Conservation (phyloP, 225 moss, liverwort and hornwort genomes). For the Asterella californica region DNA sequence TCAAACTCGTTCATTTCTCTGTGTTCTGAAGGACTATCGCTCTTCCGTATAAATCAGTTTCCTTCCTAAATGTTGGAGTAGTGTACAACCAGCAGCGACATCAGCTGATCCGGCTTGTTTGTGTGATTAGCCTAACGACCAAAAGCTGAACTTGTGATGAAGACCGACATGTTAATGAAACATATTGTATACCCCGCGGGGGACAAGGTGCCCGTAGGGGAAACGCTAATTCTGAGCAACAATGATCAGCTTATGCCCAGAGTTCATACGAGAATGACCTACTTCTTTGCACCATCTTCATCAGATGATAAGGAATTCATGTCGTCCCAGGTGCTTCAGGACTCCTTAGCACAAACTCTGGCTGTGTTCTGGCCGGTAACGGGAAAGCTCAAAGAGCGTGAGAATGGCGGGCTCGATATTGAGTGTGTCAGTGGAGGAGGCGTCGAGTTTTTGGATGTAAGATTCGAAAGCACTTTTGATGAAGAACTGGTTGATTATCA, state of each 20-base stretch:
- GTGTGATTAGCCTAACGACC: too few species aligned
- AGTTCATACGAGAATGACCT: slow-evolving; percentile 26
- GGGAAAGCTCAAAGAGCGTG: slow-evolving; percentile 27
- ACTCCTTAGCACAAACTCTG: slow-evolving; percentile 30
- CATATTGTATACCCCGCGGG: slow-evolving; percentile 20
- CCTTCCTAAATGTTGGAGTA: not conserved
- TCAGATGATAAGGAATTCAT: slow-evolving; percentile 20
- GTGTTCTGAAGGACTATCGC: not conserved
- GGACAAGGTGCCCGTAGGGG: not conserved
- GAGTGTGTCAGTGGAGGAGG: slow-evolving; percentile 25
- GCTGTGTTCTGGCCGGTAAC: slow-evolving; percentile 30
- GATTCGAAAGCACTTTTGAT: slow-evolving; percentile 18
- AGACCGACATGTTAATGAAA: slow-evolving; percentile 11
- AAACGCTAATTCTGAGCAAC: slow-evolving; percentile 25
- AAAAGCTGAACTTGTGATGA: not conserved
- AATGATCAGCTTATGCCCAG: slow-evolving; percentile 49
- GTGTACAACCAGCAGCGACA: too few species aligned
- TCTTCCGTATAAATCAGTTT: too few species aligned
- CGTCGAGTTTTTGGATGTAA: slow-evolving; percentile 32
- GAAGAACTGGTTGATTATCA: slow-evolving; percentile 34
- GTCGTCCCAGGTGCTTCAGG: slow-evolving; percentile 17
- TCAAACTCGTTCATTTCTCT: not conserved
- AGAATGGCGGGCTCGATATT: slow-evolving; percentile 34
- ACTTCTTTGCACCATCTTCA: slow-evolving; percentile 24
- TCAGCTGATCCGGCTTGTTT: too few species aligned